Base-by-base conservation (phyloP, 768 basidiomycete genomes). In the Termitomyces sp. region DNA sequence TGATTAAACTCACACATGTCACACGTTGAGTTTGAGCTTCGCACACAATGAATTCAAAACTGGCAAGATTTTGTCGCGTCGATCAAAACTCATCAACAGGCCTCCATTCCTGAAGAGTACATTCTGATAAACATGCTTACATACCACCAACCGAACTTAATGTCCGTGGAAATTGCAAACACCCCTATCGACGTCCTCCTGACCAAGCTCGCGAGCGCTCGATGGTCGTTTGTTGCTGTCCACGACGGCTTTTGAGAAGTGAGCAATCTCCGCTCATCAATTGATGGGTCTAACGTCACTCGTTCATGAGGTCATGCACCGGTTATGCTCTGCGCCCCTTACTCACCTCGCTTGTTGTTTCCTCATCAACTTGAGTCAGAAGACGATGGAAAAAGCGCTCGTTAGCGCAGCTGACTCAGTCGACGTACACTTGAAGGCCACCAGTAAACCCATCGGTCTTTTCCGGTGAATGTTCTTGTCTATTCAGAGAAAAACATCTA, bases 391-490 rank as follows among this genome's bases (percentile, higher is more conserved):
- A n/a, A n/a, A n/a, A n/a, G 91, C 87, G 1, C 71, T 89, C 4
- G 70, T 70, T 12, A 76, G 84, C 9, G 91, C 92, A 2, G 69
- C 76, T 23, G 77, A 83, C n/a, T n/a, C n/a, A 64, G 73, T 92
- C 7, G 92, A 93, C 62, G 81, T 79, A 8, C 70, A 82, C 58
- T 68, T 88, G 41, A 75, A 75, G 61, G 71, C 63, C 57, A 91
- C 83, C 0, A 91, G 90, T 19, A 78, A 79, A 56, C 71, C 80
- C 2, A 72, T 86, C 1, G 90, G n/a, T n/a, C n/a, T n/a, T n/a
- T n/a, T n/a, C n/a, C 61, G 88, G 88, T 71, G 58, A 54, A 50
- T 56, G 43, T 35, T 14, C 53, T 17, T 42, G 34, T 62, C 62
- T 59, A 53, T 44, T 40, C 32, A 45, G 40, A 11, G 48, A 41